Conservation (phyloP, 2,329 filamentous ascomycete genomes). For the Microcyclosporella mali region DNA sequence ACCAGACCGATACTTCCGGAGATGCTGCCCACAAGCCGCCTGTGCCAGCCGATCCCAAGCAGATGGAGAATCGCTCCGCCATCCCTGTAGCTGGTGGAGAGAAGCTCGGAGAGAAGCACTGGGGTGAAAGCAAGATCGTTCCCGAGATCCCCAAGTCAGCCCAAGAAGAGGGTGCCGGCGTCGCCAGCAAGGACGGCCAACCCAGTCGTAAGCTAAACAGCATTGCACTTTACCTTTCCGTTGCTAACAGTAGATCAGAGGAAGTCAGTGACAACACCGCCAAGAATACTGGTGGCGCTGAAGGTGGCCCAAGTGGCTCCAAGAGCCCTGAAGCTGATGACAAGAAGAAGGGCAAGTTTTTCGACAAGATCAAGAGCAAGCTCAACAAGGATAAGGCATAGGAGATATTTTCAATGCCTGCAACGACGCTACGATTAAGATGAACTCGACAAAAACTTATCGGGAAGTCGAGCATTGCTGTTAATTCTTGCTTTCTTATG, state of each 20-base stretch:
- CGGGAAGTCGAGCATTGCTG: too few species aligned
- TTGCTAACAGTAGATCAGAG: conserved; percentile 10
- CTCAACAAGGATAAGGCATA: conserved; percentile 5
- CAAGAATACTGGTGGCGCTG: conserved; percentile 23
- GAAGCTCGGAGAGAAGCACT: conserved; percentile 28
- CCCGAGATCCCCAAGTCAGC: conserved; percentile 23
- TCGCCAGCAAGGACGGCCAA: conserved; percentile 23
- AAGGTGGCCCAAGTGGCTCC: conserved; percentile 5
- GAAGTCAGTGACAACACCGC: conserved; percentile 25
- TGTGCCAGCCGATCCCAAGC: conserved; percentile 7
- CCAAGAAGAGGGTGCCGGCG: conserved; percentile 7
- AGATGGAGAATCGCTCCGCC: conserved; percentile 22
- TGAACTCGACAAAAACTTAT: too few species aligned
- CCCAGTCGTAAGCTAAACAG: conserved; percentile 21
- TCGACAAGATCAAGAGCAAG: conserved; percentile 26
- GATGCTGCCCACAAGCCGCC: conserved; percentile 12
- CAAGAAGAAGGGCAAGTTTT: conserved; percentile 22
- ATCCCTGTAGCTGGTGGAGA: conserved; percentile 31
- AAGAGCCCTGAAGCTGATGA: conserved; percentile 1
- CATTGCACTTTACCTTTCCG: not conserved
- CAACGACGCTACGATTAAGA: too few species aligned
- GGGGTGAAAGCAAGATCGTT: conserved; percentile 32
- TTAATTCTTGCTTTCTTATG: too few species aligned
- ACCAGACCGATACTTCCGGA: conserved; percentile 3
- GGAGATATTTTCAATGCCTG: not conserved